phyloP scores from a whole-genome alignment of 345 rosid species.

The Citrus sp. region DNA sequence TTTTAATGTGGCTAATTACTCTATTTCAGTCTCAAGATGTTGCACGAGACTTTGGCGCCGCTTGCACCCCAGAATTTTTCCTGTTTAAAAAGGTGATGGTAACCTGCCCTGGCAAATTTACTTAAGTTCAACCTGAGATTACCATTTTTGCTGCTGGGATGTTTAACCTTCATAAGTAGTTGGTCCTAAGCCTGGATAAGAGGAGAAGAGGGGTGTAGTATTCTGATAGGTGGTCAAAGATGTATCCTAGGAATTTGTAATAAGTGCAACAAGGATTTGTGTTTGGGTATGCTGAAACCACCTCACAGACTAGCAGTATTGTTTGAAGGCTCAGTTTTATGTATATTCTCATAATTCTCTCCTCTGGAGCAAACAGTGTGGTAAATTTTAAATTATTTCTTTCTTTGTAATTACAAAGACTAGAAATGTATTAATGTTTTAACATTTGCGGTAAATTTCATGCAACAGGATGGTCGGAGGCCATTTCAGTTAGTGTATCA shows the following conservation, averaged over 20 bases:
- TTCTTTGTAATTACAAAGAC: neutral
- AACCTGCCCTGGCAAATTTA: neutral
- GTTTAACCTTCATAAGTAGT: neutral
- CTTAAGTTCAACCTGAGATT: neutral
- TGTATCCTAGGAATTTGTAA: conserved; percentile 2
- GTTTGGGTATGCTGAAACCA: neutral
- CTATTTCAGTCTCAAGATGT: conserved; percentile 70
- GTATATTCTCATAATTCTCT: neutral
- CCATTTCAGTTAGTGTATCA: conserved; percentile 93
- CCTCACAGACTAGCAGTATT: neutral
- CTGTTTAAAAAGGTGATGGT: conserved; percentile 68
- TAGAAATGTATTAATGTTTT: neutral
- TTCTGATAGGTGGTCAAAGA: neutral
- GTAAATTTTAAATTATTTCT: neutral
- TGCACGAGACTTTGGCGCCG: conserved; percentile 75
- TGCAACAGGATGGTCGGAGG: conserved; percentile 71
- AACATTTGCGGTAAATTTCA: neutral
- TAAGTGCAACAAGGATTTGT: neutral
- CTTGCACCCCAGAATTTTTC: conserved; percentile 89
- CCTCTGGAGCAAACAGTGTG: neutral
- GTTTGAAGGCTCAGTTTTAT: neutral
- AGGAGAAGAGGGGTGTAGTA: neutral
- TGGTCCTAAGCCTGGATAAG: neutral
- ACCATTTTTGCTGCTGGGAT: neutral
- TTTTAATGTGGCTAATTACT: neutral